A percentile compares a stretch with the other conserved stretches of the same genome.
Conservation (phyloP, 768 basidiomycete genomes). For the Chalciporus chontae region DNA sequence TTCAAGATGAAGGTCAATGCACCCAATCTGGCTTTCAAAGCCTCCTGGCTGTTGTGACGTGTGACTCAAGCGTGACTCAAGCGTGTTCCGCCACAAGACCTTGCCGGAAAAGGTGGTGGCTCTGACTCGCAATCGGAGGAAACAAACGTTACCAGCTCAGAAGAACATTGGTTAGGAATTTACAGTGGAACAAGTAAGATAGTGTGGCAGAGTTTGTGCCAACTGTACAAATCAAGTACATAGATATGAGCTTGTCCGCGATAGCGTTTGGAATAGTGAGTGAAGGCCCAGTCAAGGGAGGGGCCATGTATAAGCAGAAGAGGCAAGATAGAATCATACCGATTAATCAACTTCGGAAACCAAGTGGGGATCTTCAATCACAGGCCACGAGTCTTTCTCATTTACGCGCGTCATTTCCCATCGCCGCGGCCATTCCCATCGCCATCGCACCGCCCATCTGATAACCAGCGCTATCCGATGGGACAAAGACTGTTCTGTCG, state of each 20-base stretch:
- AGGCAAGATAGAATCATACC: not conserved
- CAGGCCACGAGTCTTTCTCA: constrained; percentile 5
- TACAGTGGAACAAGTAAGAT: not conserved
- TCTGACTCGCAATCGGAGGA: not conserved
- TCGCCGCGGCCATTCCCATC: constrained; percentile 64
- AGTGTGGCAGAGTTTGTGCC: not conserved
- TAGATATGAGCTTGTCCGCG: no score
- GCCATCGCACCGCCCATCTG: constrained; percentile 63
- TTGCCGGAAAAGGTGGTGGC: constrained; percentile 11
- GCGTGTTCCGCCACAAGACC: constrained; percentile 15
- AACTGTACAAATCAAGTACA: not conserved
- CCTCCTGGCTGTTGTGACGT: constrained; percentile 32
- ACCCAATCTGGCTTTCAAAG: constrained; percentile 27
- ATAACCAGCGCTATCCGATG: constrained; percentile 54
- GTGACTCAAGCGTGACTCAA: constrained; percentile 30
- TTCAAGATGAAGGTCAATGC: constrained; percentile 18
- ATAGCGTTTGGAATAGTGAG: not conserved
- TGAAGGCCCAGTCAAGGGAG: not conserved
- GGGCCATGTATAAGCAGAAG: not conserved
- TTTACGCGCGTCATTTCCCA: constrained; percentile 40
- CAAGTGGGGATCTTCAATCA: not conserved
- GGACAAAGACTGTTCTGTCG: constrained; percentile 63
- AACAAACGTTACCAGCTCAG: no score
- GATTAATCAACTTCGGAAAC: no score
- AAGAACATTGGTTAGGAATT: no score